Evolutionary conservation across 1,284 basidiomycete species (phyloP).

Genomic region (Pseudozyma thailandica): DNA sequence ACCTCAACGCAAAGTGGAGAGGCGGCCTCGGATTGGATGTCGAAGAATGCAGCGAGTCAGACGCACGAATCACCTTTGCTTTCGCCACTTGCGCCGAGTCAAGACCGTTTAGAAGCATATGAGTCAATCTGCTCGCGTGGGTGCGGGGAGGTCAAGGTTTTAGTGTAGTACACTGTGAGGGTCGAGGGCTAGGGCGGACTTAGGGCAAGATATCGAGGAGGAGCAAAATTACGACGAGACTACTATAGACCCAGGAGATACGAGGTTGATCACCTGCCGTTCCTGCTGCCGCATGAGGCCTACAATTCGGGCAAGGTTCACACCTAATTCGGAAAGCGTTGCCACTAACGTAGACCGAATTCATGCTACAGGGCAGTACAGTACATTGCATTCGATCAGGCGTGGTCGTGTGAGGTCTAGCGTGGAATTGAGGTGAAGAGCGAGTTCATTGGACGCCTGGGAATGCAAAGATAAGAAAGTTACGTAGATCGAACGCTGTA

Average conservation of each 20-base stretch:
- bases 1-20: conserved; percentile 9
- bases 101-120: no score
- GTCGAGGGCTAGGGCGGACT: not conserved
- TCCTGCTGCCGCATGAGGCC: no score
- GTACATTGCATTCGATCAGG: not conserved
- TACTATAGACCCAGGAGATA: no score
- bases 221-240: no score
- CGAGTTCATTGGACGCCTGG: not conserved
- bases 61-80: not conserved
- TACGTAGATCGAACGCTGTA: not conserved
- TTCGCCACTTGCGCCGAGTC: not conserved
- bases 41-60: conserved; percentile 2
- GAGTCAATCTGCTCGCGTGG: no score
- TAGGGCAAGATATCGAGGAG: no score
- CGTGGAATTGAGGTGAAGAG: not conserved
- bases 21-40: not conserved
- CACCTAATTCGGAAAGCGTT: not conserved
- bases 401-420: not conserved
- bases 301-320: no score
- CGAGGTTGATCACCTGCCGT: no score
- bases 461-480: not conserved
- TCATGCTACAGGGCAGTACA: no score
- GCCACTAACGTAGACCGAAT: not conserved
- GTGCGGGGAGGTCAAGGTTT: not conserved
- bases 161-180: not conserved